Evolutionary conservation across 2,329 filamentous ascomycete species (phyloP).

Genomic region (Nemania diffusa): DNA sequence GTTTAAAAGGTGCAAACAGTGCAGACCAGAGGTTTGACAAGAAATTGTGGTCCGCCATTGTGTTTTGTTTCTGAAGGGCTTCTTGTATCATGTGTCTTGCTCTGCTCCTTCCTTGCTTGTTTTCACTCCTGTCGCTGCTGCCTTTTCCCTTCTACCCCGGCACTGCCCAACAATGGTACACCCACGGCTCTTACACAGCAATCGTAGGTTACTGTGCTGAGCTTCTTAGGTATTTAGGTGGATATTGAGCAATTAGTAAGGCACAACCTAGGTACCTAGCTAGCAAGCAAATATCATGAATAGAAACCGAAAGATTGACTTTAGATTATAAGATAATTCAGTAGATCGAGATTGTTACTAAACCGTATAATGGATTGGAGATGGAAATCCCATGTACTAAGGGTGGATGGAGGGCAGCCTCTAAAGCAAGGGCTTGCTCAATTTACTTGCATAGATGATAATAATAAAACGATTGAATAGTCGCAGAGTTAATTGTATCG

Average conservation of each 20-base stretch:
- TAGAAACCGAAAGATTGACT: not conserved
- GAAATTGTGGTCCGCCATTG: conserved; percentile 50
- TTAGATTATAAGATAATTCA: conserved; percentile 5
- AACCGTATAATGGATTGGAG: not conserved
- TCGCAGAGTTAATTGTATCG: not conserved
- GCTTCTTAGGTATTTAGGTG: not conserved
- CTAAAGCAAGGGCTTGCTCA: not conserved
- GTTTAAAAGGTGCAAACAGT: conserved; percentile 50
- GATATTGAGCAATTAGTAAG: not conserved
- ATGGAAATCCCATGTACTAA: conserved; percentile 10
- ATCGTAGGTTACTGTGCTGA: conserved; percentile 1
- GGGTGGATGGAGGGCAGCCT: not conserved
- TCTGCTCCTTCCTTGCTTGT: conserved; percentile 32
- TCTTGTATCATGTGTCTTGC: conserved; percentile 34
- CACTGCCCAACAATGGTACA: conserved; percentile 14
- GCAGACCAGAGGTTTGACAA: conserved; percentile 49
- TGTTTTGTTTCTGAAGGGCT: conserved; percentile 40
- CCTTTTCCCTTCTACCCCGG: conserved; percentile 12
- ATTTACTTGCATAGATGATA: conserved; percentile 1
- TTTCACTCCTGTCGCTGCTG: not conserved
- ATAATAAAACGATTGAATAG: conserved; percentile 1
- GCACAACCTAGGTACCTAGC: not conserved
- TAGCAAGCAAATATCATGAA: conserved; percentile 11
- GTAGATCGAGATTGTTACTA: not conserved
- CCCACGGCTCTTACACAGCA: conserved; percentile 7